A percentile compares a stretch with the other conserved stretches of the same genome.
Evolutionary conservation across 805 yeast species (phyloP).

Genomic region (Saturnispora besseyi): DNA sequence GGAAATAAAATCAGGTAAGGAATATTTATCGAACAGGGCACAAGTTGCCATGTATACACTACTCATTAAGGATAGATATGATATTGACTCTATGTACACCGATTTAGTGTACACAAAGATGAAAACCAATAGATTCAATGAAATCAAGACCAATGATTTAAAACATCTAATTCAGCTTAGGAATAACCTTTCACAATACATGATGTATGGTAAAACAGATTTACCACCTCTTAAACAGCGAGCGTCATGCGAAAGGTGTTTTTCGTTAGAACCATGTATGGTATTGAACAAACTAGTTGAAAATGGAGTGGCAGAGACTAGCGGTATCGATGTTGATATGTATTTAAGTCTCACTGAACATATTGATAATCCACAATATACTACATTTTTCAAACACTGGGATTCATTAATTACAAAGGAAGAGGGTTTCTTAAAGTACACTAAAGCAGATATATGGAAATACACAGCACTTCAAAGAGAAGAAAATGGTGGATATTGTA

Average conservation of each 20-base stretch:
- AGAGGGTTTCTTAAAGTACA: conserved; percentile 45
- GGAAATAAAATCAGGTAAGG: conserved; percentile 83
- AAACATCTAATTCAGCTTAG: conserved; percentile 63
- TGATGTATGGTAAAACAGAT: conserved; percentile 40
- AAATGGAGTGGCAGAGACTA: conserved; percentile 43
- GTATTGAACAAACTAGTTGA: conserved; percentile 51
- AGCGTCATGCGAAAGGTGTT: conserved; percentile 56
- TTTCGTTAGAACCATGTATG: conserved; percentile 51
- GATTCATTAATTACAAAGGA: conserved; percentile 65
- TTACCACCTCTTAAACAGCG: conserved; percentile 47
- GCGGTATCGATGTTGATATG: conserved; percentile 42
- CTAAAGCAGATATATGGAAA: conserved; percentile 63
- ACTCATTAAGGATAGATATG: conserved; percentile 71
- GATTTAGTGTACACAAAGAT: conserved; percentile 68
- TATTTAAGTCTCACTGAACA: conserved; percentile 45
- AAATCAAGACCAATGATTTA: conserved; percentile 46
- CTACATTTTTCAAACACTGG: conserved; percentile 62
- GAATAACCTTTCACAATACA: conserved; percentile 53
- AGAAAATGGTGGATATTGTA: conserved; percentile 44
- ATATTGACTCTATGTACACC: conserved; percentile 52
- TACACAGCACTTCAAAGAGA: conserved; percentile 53
- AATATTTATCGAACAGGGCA: conserved; percentile 64
- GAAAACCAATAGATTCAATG: conserved; percentile 33
- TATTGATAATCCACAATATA: conserved; percentile 30
- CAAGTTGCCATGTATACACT: conserved; percentile 80